Evolutionary conservation across 495 filamentous ascomycete species (phyloP), one percentile per base, ranked within the genome.

Genomic region (Xanthoparmelia taractica): DNA sequence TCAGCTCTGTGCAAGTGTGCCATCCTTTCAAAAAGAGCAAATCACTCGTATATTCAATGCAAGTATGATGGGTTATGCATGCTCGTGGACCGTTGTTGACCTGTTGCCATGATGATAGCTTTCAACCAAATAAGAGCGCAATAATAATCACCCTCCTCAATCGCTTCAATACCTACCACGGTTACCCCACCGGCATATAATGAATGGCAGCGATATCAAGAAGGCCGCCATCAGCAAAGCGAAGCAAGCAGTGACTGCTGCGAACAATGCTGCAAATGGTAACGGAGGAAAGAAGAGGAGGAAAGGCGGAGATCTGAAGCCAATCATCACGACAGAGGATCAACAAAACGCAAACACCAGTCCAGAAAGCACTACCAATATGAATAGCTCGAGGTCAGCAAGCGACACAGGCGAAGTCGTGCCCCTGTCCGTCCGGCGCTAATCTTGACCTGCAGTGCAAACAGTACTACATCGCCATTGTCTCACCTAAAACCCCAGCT

Each of bases 291-390:
- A 72, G 59, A 93, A 92, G 81, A 85, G 89, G 78, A 90, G 88
- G 82, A 92, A 91, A 79, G 88, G 83, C 57, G 83, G 89, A 65
- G 89, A 90, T 62, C 73, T 93, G 70, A 95, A 93, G 77, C 90
- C 90, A 66, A 95, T 95, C 78, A 89, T 93, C 76, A 95, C 90
- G 27, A 92, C 84, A 55, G 90, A 95, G 66, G 79, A 79, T 63
- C 77, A 77, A 60, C 71, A 76, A 57, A 64, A 65, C 57, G 70
- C 69, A 65, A 73, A 76, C 63, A 73, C 74, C 66, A 71, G 73
- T 60, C 69, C 75, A 45, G 69, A 71, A 64, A 68, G 69, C 71
- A 71, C 71, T 59, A 70, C 72, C 62, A 73, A 71, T 65, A 76
- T 77, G 71, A 68, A 76, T 55, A 84, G 75, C 68, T 77, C 84